Base-by-base conservation (phyloP, 345 rosid genomes). In the Lumnitzera racemosa region DNA sequence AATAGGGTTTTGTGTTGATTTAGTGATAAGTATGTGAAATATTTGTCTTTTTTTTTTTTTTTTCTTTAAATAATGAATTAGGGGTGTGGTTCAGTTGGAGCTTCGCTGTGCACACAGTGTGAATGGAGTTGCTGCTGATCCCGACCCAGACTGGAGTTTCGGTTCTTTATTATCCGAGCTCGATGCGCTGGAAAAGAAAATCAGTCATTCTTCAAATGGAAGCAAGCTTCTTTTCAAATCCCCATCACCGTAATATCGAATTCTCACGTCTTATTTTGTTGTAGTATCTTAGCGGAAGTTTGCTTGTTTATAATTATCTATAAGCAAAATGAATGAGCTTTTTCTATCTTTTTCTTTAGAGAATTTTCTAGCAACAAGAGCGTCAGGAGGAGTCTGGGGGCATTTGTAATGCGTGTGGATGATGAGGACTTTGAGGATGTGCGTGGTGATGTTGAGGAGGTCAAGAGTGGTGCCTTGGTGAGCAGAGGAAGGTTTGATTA, bases 81-180 rank as follows among this genome's bases (percentile, higher is more conserved):
- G 95, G 98, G 89, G 81, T 46, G 71, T 68, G 53, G 56, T 85
- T 62, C 71, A 70, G 25, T 70, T 91, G 78, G 88, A 87, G 51
- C 79, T 81, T 70, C 88, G 68, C 15, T 80, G 85, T 46, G 89
- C 87, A 0, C 76, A 62, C 29, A 82, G 55, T 3, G 83, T 85
- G 13, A 72, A 85, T 59, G 89, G 83, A 54, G 73, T 89, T 61
- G 64, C 73, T 7, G 64, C 70, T 43, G 98, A 92, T 24, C 98
- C 95, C 1, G 83, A 87, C 13, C 87, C 90, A 5, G 69, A 92
- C 62, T 92, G 97, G 98, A 78, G 78, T 65, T 81, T 89, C 24
- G 69, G 73, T 47, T 50, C 78, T 43, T 68, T 87, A 46, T 67
- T 84, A 31, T 71, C 84, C 8, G 96, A 85, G 79, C 81, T 92